These are phyloP conservation scores for Puccinia triticina DNA, from an alignment of 1,284 basidiomycete species.

Conservation along the genomic window DNA sequence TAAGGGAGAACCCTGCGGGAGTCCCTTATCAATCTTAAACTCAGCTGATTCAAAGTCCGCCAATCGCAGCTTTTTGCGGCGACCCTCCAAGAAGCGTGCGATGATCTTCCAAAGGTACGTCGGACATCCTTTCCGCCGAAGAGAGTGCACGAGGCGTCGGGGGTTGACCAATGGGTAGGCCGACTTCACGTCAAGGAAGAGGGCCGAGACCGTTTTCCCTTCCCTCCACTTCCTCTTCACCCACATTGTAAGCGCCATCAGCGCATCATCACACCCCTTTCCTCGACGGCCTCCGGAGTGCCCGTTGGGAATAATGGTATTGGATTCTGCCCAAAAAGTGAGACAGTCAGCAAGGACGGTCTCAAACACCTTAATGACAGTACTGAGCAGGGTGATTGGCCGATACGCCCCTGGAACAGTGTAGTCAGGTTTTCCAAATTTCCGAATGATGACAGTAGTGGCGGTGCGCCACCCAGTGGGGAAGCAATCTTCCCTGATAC, in stretches of 20 bases:
- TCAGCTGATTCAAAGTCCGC: too few relatives aligned
- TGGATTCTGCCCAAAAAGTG: conserved; percentile 29
- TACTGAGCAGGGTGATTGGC: conserved; percentile 18
- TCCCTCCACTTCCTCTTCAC: too few relatives aligned
- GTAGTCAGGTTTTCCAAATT: conserved; percentile 27
- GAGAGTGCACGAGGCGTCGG: too few relatives aligned
- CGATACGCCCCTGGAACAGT: conserved; percentile 22
- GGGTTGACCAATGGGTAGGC: too few relatives aligned
- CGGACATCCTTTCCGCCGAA: too few relatives aligned
- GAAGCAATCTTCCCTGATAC: background rate
- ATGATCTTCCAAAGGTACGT: conserved; percentile 10
- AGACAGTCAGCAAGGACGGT: background rate
- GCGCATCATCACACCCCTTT: too few relatives aligned
- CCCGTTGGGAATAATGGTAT: background rate
- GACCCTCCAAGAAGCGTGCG: background rate
- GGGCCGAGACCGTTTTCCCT: too few relatives aligned
- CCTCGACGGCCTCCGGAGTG: conserved; percentile 46
- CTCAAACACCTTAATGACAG: conserved; percentile 1
- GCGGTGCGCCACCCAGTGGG: background rate
- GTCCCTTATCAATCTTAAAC: too few relatives aligned
- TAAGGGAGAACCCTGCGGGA: too few relatives aligned
- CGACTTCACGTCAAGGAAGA: too few relatives aligned
- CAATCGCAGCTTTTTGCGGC: too few relatives aligned
- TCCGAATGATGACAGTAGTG: background rate
- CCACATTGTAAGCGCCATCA: too few relatives aligned